Base-by-base conservation (phyloP, 306 rosid species). In the Vigna angularis region DNA sequence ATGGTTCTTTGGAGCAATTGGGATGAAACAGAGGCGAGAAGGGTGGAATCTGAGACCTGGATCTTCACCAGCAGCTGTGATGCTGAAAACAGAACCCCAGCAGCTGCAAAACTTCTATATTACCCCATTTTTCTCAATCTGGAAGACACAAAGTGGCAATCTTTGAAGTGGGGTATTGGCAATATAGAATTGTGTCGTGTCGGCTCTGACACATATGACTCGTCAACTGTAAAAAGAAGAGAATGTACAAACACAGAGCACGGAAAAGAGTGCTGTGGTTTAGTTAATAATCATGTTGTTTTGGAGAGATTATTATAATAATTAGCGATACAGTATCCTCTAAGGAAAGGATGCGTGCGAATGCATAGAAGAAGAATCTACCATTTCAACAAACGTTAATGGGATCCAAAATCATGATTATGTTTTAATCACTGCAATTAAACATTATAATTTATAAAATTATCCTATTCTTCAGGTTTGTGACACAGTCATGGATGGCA, bases 91-190 rank as follows among this genome's bases (percentile, higher is more conserved):
- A 69, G 74, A 49, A 49, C 55, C 66, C 57, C 70, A 63, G 20
- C 86, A 81, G 84, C 87, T 68, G 86, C 88, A 87, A 55, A 61
- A 47, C 74, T 62, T 58, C 47, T 70, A 40, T 67, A 53, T 85
- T 76, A 87, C 87, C 88, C 88, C 94, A 92, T 87, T 87, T 65
- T 74, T 76, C 76, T 51, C 30, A 77, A 80, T 63, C 81, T 66
- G n/a, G 7, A 45, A 18, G 64, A 53, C 83, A 40, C 52, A 70
- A 50, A 53, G 64, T 17, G 59, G 55, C 70, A 77, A 55, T 55
- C 75, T 73, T 68, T 58, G 72, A 61, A 78, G 79, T 78, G 85
- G 77, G 88, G 75, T 59, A 63, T 85, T 64, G 74, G 81, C 73
- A 79, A 70, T 86, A 64, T 71, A 65, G 47, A 30, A 81, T 70